Percentiles rank a stretch among this genome's conserved stretches.
These are phyloP conservation scores for Linanthus parryae DNA, from an alignment of 148 eudicot genomes.

Conservation along the genomic window DNA sequence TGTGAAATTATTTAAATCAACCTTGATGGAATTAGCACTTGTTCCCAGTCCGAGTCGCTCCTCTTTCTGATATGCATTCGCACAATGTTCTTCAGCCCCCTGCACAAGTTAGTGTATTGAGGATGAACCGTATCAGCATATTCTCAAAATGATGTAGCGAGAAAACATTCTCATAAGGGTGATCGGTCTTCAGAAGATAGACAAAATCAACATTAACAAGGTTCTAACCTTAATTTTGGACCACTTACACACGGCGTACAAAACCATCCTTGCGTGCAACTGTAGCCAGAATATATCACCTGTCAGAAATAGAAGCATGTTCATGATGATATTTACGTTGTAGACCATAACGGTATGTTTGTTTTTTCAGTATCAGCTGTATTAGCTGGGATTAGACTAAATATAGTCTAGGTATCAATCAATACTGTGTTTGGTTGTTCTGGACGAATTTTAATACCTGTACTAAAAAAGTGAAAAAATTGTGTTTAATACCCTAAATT, in stretches of 20 bases:
- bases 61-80: conserved; percentile 54
- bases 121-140: too few relatives aligned
- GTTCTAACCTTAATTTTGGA: background rate
- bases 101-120: conserved; percentile 25
- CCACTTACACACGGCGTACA: background rate
- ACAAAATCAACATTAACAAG: too few relatives aligned
- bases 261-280: background rate
- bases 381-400: too few relatives aligned
- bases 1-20: too few relatives aligned
- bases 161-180: too few relatives aligned
- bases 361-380: too few relatives aligned
- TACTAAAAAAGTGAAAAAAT: too few relatives aligned
- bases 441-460: too few relatives aligned
- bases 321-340: background rate
- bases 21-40: conserved; percentile 73
- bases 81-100: conserved; percentile 81
- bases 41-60: conserved; percentile 73
- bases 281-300: background rate
- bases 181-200: too few relatives aligned
- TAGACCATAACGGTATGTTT: background rate
- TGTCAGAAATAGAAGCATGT: background rate
- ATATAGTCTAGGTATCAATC: too few relatives aligned
- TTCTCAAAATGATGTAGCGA: conserved; percentile 1
- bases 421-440: too few relatives aligned
- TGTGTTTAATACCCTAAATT: too few relatives aligned